Base-by-base conservation (phyloP, 2,329 filamentous ascomycete genomes). In the Fusarium brachygibbosum region DNA sequence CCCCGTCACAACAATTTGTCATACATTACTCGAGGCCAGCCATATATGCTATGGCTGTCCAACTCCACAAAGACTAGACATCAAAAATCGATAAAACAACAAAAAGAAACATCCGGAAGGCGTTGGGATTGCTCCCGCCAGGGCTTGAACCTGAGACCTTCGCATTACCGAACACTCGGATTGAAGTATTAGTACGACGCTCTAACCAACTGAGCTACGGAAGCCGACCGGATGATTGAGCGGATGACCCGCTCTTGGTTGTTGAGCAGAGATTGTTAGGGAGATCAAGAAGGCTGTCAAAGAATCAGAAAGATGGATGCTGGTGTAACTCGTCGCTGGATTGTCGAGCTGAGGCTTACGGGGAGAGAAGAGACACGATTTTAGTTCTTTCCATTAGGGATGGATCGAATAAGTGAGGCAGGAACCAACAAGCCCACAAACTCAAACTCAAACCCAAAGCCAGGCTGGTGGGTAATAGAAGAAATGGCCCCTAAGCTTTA, bases 201-300 rank as follows among this genome's bases (percentile, higher is more conserved):
- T 62, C 58, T 62, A 62, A 62, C 59, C 59, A 62, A 62, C 59
- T 62, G 59, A 73, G 73, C 74, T 74, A 71, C 65, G 68, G 68
- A 71, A 71, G 69, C 69, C 69, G 45, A 66, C 68, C 69, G 51
- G 58, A 51, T 51, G 17, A 12, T 21, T 54, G 14, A 52, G 40
- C 58, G 40, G 58, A 52, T 59, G 64, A 68, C 52, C 65, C 58
- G 58, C 65, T 68, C 34, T 64, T 68, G 34, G 65, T 50, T 68
- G 52, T 16, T 29, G 35, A 16, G 11, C 23, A 13, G 5, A 14
- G 5, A 17, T 13, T 1, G 4, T 64, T 50, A 64, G 29, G 9
- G 29, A 28, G 5, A 31, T 19, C 32, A 68, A 64, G 11, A 68
- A 60, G 25, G 48, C 45, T 46, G 12, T n/a, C 6, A 4, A n/a